These are phyloP conservation scores for Chaetomiaceae sp. DNA, from an alignment of 2,329 filamentous ascomycete genomes.

Conservation along the genomic window DNA sequence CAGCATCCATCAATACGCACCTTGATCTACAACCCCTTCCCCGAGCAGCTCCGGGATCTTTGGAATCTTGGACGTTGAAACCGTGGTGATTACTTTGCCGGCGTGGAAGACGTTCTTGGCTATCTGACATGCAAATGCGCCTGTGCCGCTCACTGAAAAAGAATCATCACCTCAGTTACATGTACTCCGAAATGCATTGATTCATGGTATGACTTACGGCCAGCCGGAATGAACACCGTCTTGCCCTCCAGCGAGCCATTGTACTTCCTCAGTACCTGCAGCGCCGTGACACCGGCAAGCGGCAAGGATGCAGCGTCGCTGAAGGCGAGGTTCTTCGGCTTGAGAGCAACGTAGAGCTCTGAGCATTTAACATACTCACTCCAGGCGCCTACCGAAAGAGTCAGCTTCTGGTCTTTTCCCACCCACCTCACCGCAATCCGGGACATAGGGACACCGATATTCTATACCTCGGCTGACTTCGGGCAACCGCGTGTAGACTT, in stretches of 20 bases:
- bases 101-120: background rate
- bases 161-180: background rate
- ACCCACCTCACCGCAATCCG: background rate
- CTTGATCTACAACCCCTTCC: background rate
- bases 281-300: background rate
- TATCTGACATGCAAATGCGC: background rate
- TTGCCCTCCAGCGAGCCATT: background rate
- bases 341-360: background rate
- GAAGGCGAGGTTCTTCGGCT: background rate
- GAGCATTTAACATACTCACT: background rate
- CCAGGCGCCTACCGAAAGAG: background rate
- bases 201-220: background rate
- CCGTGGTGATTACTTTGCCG: background rate
- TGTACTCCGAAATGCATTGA: background rate
- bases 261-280: background rate
- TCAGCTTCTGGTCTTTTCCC: background rate
- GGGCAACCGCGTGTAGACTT: background rate
- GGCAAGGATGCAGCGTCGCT: background rate
- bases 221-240: background rate
- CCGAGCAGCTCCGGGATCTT: background rate
- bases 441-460: background rate
- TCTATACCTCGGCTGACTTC: background rate
- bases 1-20: background rate
- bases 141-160: background rate
- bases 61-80: background rate